Evolutionary conservation across 2,329 filamentous ascomycete genomes (phyloP), one percentile per base, ranked within the genome.

Genomic region (Stagonosporopsis vannaccii): DNA sequence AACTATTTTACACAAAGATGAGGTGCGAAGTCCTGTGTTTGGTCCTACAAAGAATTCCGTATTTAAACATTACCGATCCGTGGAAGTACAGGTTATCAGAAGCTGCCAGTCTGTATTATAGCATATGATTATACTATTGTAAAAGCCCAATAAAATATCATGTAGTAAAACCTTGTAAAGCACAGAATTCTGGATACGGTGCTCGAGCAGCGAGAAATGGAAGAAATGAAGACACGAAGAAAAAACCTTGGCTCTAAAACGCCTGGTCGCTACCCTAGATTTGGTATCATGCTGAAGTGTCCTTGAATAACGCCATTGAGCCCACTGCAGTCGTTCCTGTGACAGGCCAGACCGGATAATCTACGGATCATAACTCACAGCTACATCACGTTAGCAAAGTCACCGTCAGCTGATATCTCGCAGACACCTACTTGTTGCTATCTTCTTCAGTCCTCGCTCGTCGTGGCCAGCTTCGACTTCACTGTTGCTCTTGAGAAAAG

Each of bases 401-500:
- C 9, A 6, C 20, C 28, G 17, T 9, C 2, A 32, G 2, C 1
- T 15, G 15, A 9, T 7, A 12, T 37, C 13, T 36, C 4, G 17
- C n/a, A 4, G 9, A 6, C 11, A 46, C 42, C 8, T 25, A 45
- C 50, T 15, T 28, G 2, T 28, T 2, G 13, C 25, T 22, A 2
- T 32, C 19, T 13, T 8, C 17, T 17, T 48, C 17, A 51, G 17
- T 47, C 23, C 23, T 43, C 47, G 20, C 30, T 25, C 19, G 43
- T 6, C 3, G 25, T 37, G 8, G 26, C 37, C 17, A 51, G 12
- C 6, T 26, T 30, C 6, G 23, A 7, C 11, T 30, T 19, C 17
- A 47, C 36, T 11, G 6, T 36, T 9, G 40, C 26, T 41, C 37
- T 26, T 20, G 22, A 17, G 23, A 68, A 71, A 15, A 73, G 50